phyloP scores from a whole-genome alignment of 805 yeast genomes.

The Cephaloascus fragrans region DNA sequence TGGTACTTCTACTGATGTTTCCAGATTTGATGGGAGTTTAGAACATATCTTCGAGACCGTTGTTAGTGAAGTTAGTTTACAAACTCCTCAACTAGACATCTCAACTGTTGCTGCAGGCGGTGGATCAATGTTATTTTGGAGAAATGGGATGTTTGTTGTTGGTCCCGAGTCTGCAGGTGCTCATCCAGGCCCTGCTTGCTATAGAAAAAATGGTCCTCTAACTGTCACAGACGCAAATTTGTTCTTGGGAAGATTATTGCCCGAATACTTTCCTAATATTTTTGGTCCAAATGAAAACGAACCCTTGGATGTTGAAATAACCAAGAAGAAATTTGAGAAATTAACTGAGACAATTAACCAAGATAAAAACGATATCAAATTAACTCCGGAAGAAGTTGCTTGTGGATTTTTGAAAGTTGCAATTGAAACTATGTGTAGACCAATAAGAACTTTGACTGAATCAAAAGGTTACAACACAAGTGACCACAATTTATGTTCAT shows the following conservation, averaged over 20 bases:
- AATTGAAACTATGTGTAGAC: conserved; percentile 17
- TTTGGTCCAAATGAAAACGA: conserved; percentile 77
- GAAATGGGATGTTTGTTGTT: conserved; percentile 42
- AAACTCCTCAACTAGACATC: conserved; percentile 33
- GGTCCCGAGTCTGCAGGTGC: conserved; percentile 87
- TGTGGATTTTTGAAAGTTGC: conserved; percentile 6
- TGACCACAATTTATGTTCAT: conserved; percentile 17
- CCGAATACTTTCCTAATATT: conserved; percentile 69
- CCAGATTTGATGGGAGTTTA: conserved; percentile 27
- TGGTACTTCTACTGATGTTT: conserved; percentile 36
- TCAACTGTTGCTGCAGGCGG: conserved; percentile 32
- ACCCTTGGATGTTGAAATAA: conserved; percentile 48
- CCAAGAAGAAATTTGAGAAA: conserved; percentile 38
- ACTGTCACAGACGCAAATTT: conserved; percentile 84
- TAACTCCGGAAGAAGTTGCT: conserved; percentile 12
- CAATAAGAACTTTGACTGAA: conserved; percentile 24
- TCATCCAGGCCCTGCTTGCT: conserved; percentile 87
- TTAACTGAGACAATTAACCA: conserved; percentile 49
- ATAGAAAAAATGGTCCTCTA: conserved; percentile 75
- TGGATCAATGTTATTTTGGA: conserved; percentile 21
- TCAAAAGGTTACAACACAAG: conserved; percentile 15
- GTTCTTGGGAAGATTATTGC: conserved; percentile 59
- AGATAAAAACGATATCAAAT: conserved; percentile 17
- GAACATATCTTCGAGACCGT: conserved; percentile 35
- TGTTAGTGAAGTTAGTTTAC: conserved; percentile 31